A percentile compares a stretch with the other conserved stretches of the same genome.
Conservation (phyloP, 2,329 filamentous ascomycete genomes). For the Neonectria punicea region DNA sequence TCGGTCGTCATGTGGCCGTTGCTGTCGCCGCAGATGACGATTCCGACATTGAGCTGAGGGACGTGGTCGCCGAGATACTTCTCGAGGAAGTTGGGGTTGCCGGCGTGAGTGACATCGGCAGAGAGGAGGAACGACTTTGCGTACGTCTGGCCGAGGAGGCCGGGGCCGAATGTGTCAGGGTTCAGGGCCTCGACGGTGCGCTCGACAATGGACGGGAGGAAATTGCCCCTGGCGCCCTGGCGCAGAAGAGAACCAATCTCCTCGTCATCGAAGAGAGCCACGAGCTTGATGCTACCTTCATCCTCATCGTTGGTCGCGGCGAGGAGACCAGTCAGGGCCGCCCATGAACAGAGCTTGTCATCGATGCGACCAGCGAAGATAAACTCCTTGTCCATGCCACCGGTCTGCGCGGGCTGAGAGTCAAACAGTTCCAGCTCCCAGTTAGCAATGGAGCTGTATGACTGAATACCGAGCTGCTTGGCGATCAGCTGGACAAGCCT, state of each 20-base stretch:
- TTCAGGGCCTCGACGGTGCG: slow-evolving; percentile 79
- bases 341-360: slow-evolving; percentile 97
- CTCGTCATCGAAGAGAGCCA: slow-evolving; percentile 96
- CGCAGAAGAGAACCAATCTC: slow-evolving; percentile 93
- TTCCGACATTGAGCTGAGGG: slow-evolving; percentile 87
- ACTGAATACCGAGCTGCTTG: slow-evolving; percentile 75
- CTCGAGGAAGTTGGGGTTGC: slow-evolving; percentile 91
- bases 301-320: slow-evolving; percentile 67
- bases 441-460: slow-evolving; percentile 82
- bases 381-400: slow-evolving; percentile 90
- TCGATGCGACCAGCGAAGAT: slow-evolving; percentile 96
- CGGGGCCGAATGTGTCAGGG: slow-evolving; percentile 62
- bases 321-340: slow-evolving; percentile 85
- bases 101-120: slow-evolving; percentile 92
- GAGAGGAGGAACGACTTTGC: slow-evolving; percentile 93
- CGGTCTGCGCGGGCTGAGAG: slow-evolving; percentile 82
- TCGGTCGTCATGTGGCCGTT: slow-evolving; percentile 99
- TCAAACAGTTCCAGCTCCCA: slow-evolving; percentile 99
- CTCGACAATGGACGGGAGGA: slow-evolving; percentile 83
- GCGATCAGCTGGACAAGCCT: slow-evolving; percentile 86
- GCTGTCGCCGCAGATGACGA: slow-evolving; percentile 81
- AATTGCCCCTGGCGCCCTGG: slow-evolving; percentile 90
- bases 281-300: slow-evolving; percentile 83
- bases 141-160: slow-evolving; percentile 81
- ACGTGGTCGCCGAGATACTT: slow-evolving; percentile 88